Base-by-base conservation (phyloP, 2,329 filamentous ascomycete genomes). In the Coniochaeta hoffmannii region DNA sequence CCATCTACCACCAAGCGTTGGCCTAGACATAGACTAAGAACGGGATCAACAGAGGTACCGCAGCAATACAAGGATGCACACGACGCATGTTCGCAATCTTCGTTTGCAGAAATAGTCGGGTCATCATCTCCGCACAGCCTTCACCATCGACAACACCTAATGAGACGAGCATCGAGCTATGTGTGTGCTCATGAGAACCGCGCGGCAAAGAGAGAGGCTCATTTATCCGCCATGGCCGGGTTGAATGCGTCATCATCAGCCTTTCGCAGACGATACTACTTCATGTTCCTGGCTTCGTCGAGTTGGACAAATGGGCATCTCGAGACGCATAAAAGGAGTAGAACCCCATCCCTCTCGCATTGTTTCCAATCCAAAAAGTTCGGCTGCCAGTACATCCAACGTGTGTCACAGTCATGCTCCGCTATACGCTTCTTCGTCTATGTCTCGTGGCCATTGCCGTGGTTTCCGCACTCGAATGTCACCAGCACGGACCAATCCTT, bases 401-500 rank as follows among this genome's bases (percentile, higher is more conserved):
- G 4, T 12, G 11, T 17, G 35, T n/a, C n/a, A 9, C 15, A 36
- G 19, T 10, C 35, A 36, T 36, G 35, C n/a, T 36, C 3, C 19
- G 4, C 30, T 32, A 12, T 32, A 8, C 30, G 30, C 12, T 36
- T 17, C 14, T 36, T n/a, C n/a, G 15, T 10, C n/a, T n/a, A 2
- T 36, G 5, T 4, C 35, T 36, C 35, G 15, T 19, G 7, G 35
- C n/a, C 15, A 17, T 7, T 17, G 15, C 35, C 4, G 11, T 28
- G 12, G 41, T 19, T 32, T 36, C 31, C 4, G 57, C 57, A 14
- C 62, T 70, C 0, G 61, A 62, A 50, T 70, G 66, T 53, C 63
- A 65, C 1, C 65, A 65, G 0, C 62, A 68, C 55, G 65, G 66
- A 0, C 65, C 64, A 0, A 61, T 67, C 1, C 49, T 74, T 0